Evolutionary conservation across 2,329 filamentous ascomycete species (phyloP), one percentile per base, ranked within the genome.

Genomic region (Acarospora socialis): DNA sequence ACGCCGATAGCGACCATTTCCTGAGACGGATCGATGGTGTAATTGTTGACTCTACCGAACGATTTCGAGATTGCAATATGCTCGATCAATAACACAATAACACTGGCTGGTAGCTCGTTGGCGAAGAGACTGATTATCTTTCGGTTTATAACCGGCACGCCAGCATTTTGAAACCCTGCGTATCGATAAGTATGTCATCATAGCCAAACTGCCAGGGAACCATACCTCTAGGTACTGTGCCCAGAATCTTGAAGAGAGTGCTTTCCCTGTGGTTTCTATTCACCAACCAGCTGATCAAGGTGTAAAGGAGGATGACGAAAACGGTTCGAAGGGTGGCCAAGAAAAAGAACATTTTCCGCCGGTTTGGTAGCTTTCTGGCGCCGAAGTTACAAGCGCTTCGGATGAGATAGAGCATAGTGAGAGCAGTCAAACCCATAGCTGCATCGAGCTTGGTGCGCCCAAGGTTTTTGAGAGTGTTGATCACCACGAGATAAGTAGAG

Each of bases 61-160:
- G 87, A 94, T 55, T 95, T 98, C 12, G 86, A 83, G 41, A 95
- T 94, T 28, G 87, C 84, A 46, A 95, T 93, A 52, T 95, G 87
- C 56, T 95, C 90, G 39, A 95, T 92, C 21, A 95, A 66, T 35
- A 95, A 66, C n/a, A 98, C 86, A 43, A 95, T 92, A 32, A 94
- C 76, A 1, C 80, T 77, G 5, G 81, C 80, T 0, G 90, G 90
- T 3, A 95, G 62, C 41, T 94, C 68, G 25, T 65, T 63, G 1
- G 69, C 65, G 48, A 92, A 83, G 1, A 71, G 59, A 2, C 60
- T 65, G 48, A 93, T 69, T 31, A 94, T 70, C 0, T 64, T 54
- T 0, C 54, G 55, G 42, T 79, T 73, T 37, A 95, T 59, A 0
- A 57, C 63, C 0, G 90, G 90, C 4, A 78, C 75, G 10, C 66